A percentile compares a stretch with the other conserved stretches of the same genome.
phyloP scores from a whole-genome alignment of 2,329 filamentous ascomycete genomes.

The Esteya vermicola region DNA sequence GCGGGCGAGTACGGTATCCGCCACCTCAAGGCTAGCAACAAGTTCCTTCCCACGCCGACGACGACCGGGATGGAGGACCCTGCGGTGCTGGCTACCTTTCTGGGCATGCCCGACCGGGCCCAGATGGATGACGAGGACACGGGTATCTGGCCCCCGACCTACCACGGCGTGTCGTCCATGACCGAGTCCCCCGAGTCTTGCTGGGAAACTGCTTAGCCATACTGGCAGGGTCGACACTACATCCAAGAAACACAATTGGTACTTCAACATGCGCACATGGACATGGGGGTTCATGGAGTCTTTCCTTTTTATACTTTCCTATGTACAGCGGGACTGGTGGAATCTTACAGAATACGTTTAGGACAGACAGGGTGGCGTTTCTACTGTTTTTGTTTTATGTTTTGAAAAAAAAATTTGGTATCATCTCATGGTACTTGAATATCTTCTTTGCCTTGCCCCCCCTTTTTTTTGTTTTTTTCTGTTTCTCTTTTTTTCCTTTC shows the following conservation, averaged over 20 bases:
- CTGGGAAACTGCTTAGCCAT: conserved; percentile 10
- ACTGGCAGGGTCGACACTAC: background rate
- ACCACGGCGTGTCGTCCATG: conserved; percentile 17
- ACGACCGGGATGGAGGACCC: conserved; percentile 26
- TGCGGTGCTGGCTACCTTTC: conserved; percentile 22
- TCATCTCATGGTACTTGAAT: too few species aligned
- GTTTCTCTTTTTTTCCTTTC: too few species aligned
- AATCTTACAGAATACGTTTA: background rate
- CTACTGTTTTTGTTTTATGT: background rate
- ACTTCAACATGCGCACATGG: too few species aligned
- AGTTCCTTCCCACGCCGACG: conserved; percentile 25
- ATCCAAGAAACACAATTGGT: background rate
- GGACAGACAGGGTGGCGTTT: background rate
- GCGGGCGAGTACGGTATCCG: conserved; percentile 40
- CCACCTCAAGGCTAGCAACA: conserved; percentile 32
- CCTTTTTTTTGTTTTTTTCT: too few species aligned
- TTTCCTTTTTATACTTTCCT: background rate
- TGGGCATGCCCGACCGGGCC: conserved; percentile 2
- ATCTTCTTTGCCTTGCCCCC: too few species aligned
- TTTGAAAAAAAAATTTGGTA: too few species aligned
- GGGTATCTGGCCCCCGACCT: conserved; percentile 34
- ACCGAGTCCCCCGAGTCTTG: conserved; percentile 18
- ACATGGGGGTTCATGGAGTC: background rate
- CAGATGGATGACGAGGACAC: conserved; percentile 30
- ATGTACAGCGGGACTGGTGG: background rate